Evolutionary conservation across 2,329 filamentous ascomycete genomes (phyloP).

Genomic region (Rasamsonia emersonii): DNA sequence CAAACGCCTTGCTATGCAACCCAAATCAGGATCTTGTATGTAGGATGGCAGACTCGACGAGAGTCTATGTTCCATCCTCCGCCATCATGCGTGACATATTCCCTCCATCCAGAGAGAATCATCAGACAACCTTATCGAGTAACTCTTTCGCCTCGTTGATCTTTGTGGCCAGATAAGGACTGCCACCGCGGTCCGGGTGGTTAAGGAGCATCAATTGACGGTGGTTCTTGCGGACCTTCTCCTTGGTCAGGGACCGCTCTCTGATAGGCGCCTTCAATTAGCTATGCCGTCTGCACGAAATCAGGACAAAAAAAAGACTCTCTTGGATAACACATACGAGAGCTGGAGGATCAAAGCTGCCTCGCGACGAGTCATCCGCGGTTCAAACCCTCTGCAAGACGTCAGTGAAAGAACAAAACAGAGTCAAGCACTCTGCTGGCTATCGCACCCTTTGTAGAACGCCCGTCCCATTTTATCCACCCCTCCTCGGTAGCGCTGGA

Average conservation of each 20-base stretch:
- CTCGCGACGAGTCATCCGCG: slow-evolving; percentile 86
- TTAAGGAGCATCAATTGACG: slow-evolving; percentile 94
- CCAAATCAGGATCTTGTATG: slow-evolving; percentile 20
- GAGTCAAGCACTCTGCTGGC: not conserved
- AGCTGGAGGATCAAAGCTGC: slow-evolving; percentile 85
- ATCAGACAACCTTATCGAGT: slow-evolving; percentile 60
- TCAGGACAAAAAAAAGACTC: slow-evolving; percentile 2
- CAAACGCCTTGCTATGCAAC: slow-evolving; percentile 35
- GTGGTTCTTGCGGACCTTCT: slow-evolving; percentile 92
- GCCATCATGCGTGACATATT: not conserved
- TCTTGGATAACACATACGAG: slow-evolving; percentile 51
- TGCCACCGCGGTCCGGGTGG: slow-evolving; percentile 94
- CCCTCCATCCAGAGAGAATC: not conserved
- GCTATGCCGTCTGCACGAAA: not conserved
- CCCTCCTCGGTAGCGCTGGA: slow-evolving; percentile 62
- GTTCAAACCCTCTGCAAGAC: slow-evolving; percentile 65
- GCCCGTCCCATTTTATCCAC: slow-evolving; percentile 75
- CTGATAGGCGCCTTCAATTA: slow-evolving; percentile 38
- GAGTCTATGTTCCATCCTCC: slow-evolving; percentile 1
- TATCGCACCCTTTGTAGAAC: slow-evolving; percentile 73
- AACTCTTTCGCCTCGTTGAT: slow-evolving; percentile 98
- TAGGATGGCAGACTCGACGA: slow-evolving; percentile 5
- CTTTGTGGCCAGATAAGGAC: slow-evolving; percentile 92
- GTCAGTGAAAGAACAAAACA: slow-evolving; percentile 11
- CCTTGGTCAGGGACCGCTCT: slow-evolving; percentile 79